These are phyloP conservation scores for Neonectria punicea DNA, from an alignment of 2,329 filamentous ascomycete genomes.

Conservation along the genomic window DNA sequence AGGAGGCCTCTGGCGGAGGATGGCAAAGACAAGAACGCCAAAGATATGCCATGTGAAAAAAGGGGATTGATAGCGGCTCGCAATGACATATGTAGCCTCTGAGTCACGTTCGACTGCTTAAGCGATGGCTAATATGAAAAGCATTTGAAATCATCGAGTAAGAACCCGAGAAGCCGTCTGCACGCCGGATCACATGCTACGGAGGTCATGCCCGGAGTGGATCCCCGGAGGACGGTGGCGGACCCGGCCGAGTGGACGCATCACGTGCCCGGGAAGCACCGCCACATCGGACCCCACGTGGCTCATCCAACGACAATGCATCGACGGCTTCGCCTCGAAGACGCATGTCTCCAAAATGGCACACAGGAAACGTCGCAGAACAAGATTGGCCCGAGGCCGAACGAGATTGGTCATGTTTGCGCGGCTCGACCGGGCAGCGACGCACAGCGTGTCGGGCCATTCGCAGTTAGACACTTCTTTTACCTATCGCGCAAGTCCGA, in stretches of 20 bases:
- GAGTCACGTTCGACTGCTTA: constrained; percentile 12
- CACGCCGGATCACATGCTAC: constrained; percentile 37
- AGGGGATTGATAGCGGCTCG: not conserved
- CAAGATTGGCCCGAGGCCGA: constrained; percentile 19
- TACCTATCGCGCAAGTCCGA: constrained; percentile 7
- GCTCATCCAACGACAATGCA: constrained; percentile 31
- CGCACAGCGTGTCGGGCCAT: not conserved
- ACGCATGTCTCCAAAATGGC: constrained; percentile 36
- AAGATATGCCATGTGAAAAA: constrained; percentile 2
- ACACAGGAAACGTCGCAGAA: constrained; percentile 15
- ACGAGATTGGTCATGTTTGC: constrained; percentile 1
- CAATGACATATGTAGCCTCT: not conserved
- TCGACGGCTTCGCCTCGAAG: constrained; percentile 17
- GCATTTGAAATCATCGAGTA: constrained; percentile 20
- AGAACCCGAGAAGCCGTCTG: constrained; percentile 32
- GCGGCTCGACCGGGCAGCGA: constrained; percentile 14
- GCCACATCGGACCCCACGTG: constrained; percentile 40
- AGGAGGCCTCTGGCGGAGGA: constrained; percentile 18
- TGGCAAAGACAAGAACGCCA: constrained; percentile 4
- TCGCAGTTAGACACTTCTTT: not conserved
- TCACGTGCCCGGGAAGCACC: constrained; percentile 20
- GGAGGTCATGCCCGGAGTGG: constrained; percentile 38
- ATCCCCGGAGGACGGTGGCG: constrained; percentile 30
- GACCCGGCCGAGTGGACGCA: constrained; percentile 39
- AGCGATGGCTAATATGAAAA: not conserved